Conservation (phyloP, 805 yeast genomes). For the Yarrowia sp. region DNA sequence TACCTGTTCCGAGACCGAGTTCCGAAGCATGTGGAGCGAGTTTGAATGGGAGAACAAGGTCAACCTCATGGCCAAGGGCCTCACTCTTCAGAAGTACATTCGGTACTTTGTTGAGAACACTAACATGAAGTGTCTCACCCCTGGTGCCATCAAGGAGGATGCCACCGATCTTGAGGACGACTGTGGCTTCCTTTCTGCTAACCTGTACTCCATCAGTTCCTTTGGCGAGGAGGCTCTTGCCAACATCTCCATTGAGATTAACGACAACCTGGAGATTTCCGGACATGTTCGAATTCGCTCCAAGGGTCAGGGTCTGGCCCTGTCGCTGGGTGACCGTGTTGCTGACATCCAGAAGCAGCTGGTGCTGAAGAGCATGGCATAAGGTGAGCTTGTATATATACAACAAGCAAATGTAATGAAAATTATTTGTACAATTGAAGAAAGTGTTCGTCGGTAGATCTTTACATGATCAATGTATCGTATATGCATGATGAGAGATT, state of each 20-base stretch:
- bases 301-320: slow-evolving; percentile 95
- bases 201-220: slow-evolving; percentile 84
- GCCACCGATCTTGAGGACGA: slow-evolving; percentile 40
- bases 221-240: slow-evolving; percentile 98
- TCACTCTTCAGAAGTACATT: slow-evolving; percentile 73
- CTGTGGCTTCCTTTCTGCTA: slow-evolving; percentile 90
- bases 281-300: slow-evolving; percentile 97
- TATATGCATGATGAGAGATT: not conserved
- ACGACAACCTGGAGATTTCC: slow-evolving; percentile 66
- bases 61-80: slow-evolving; percentile 50
- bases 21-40: slow-evolving; percentile 98
- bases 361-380: slow-evolving; percentile 19
- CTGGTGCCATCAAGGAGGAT: slow-evolving; percentile 80
- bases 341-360: slow-evolving; percentile 61
- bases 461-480: not conserved
- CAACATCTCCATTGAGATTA: slow-evolving; percentile 86
- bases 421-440: not conserved
- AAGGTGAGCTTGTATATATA: slow-evolving; percentile 10
- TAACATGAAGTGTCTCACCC: slow-evolving; percentile 90
- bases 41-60: slow-evolving; percentile 99
- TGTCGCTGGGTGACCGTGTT: slow-evolving; percentile 90
- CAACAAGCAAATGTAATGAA: slow-evolving; percentile 7
- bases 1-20: slow-evolving; percentile 79
- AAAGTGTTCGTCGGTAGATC: too few species aligned
- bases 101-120: slow-evolving; percentile 75